Percentiles rank a stretch among this genome's conserved stretches.
Evolutionary conservation across 345 rosid species (phyloP).

Genomic region (Salix dunnii): DNA sequence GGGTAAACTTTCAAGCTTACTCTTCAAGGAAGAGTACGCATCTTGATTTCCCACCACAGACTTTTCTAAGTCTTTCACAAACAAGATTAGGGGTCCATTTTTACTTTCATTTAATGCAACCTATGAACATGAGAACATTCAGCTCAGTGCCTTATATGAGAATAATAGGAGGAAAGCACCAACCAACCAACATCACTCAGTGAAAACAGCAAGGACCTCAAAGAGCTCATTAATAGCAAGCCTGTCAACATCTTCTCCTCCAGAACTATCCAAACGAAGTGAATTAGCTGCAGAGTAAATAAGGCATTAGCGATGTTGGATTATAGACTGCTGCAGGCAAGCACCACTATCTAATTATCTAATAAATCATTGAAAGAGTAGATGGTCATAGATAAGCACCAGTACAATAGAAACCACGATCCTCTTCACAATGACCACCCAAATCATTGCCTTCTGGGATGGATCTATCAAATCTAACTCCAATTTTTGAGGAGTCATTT

Average conservation of each 20-base stretch:
- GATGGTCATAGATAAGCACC: conserved; percentile 40
- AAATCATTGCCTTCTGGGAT: conserved; percentile 89
- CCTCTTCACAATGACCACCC: conserved; percentile 91
- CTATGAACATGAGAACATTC: conserved; percentile 34
- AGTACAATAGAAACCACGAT: conserved; percentile 85
- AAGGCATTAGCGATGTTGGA: conserved; percentile 7
- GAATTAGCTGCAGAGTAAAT: conserved; percentile 53
- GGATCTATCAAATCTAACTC: conserved; percentile 87
- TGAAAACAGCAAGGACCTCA: conserved; percentile 50
- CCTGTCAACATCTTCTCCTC: conserved; percentile 78
- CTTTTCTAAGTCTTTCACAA: conserved; percentile 91
- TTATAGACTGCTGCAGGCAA: background rate
- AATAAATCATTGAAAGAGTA: background rate
- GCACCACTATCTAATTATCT: background rate
- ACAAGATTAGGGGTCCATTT: conserved; percentile 64
- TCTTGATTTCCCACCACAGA: conserved; percentile 72
- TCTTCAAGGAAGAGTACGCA: conserved; percentile 54
- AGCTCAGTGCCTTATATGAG: conserved; percentile 1
- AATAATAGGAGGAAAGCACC: background rate
- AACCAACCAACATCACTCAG: background rate
- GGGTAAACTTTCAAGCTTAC: conserved; percentile 77
- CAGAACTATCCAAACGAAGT: conserved; percentile 72
- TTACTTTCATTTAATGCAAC: conserved; percentile 70
- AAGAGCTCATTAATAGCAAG: conserved; percentile 79
- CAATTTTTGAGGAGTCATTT: conserved; percentile 78